These are phyloP conservation scores for Aphanomyces astaci DNA, from an alignment of 352 stramenopile species.

Conservation along the genomic window DNA sequence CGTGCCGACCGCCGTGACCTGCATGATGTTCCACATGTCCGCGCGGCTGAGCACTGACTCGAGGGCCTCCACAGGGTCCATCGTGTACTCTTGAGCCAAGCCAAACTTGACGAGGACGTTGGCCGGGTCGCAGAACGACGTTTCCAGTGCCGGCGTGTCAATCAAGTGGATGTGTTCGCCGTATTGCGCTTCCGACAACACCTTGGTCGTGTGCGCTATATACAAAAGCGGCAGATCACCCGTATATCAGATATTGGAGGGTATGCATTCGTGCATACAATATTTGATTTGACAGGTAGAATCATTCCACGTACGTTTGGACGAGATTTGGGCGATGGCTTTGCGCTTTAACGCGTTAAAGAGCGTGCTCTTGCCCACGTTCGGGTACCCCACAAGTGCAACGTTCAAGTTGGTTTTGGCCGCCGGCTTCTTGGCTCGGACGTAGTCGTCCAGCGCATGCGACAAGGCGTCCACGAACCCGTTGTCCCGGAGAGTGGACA, in stretches of 20 bases:
- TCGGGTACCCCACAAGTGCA: constrained; percentile 98
- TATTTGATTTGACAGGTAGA: no score
- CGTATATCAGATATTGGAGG: no score
- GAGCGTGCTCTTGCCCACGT: constrained; percentile 91
- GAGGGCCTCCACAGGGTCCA: constrained; percentile 91
- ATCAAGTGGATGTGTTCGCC: constrained; percentile 95
- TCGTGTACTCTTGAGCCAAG: constrained; percentile 89
- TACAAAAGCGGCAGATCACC: no score
- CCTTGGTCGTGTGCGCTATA: constrained; percentile 61
- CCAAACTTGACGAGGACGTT: constrained; percentile 90
- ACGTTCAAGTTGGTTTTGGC: constrained; percentile 67
- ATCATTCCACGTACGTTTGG: constrained; percentile 24
- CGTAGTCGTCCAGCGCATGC: constrained; percentile 95
- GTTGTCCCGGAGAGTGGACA: constrained; percentile 64
- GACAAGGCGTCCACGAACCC: constrained; percentile 85
- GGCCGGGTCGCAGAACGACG: constrained; percentile 86
- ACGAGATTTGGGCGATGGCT: constrained; percentile 39
- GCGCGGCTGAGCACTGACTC: constrained; percentile 86
- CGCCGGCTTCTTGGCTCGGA: constrained; percentile 53
- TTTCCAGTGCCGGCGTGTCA: constrained; percentile 96
- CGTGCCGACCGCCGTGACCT: constrained; percentile 91
- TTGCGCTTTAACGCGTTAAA: constrained; percentile 93
- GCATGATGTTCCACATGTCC: constrained; percentile 91
- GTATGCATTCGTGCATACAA: no score
- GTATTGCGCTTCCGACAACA: constrained; percentile 87